Evolutionary conservation across 257 asterid species (phyloP), one percentile per base, ranked within the genome.

Genomic region (Paulownia fortunei): DNA sequence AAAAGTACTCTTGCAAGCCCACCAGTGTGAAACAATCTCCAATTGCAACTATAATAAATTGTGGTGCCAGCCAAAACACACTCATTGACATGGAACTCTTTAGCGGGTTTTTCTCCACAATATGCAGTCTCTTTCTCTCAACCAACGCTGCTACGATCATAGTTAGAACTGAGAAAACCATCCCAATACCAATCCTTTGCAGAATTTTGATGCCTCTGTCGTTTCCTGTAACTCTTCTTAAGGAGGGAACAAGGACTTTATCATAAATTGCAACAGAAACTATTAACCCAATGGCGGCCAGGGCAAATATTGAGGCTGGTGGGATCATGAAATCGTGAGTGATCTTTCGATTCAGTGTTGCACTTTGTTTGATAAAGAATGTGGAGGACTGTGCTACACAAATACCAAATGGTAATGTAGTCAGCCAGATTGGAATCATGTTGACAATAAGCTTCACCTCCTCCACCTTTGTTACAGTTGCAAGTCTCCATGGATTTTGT

Each of bases 31-130:
- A 94, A 36, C 89, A 88, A 67, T 94, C 97, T 0, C 85, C 97
- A 0, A 89, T 59, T 0, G 91, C 97, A 5, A 94, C 77, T 0
- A 89, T 87, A 0, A 92, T 0, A 49, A 82, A 92, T 30, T 94
- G 97, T 0, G 98, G 98, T 0, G 88, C 90, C n/a, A 94, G 65
- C 98, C 98, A 92, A 46, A 90, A 88, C 8, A 90, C 97, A 32
- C 93, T 94, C 97, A 94, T 92, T 10, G 95, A 84, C 51, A 12
- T 42, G 0, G 91, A 83, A 4, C 81, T 80, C 13, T 74, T 67
- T 0, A 58, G 6, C 26, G 80, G 81, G 32, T 81, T 69, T 5
- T 69, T 16, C 34, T 24, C 69, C 26, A 86, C 88, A 0, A 84
- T 11, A 5, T 15, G 3, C 0, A 88, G 88, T 30, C 98, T 80